Conservation (phyloP, 345 rosid genomes). For the Brassica cretica region DNA sequence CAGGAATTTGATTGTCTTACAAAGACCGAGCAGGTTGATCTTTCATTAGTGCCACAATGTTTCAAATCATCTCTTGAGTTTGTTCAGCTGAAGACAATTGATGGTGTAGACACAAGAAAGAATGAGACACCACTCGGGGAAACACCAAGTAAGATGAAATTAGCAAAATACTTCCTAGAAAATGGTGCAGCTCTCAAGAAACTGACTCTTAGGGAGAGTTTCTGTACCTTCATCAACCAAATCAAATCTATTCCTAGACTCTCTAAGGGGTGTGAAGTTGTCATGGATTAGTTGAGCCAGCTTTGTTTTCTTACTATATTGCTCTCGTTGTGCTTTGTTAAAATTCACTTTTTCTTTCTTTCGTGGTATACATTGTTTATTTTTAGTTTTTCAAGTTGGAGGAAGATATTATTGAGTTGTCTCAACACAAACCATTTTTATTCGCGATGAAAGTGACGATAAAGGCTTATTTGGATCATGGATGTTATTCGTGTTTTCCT, state of each 20-base stretch:
- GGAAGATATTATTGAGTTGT: not conserved
- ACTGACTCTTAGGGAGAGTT: slow-evolving; percentile 22
- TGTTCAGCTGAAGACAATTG: slow-evolving; percentile 23
- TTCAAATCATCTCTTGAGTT: not conserved
- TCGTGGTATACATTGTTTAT: not conserved
- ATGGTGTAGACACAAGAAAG: not conserved
- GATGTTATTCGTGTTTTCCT: not conserved
- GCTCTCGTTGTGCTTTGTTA: not conserved
- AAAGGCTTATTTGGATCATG: not conserved
- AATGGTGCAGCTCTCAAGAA: slow-evolving; percentile 26
- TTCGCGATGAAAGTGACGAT: not conserved
- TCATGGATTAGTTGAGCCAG: slow-evolving; percentile 25
- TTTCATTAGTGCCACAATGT: slow-evolving; percentile 18
- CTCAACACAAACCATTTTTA: not conserved
- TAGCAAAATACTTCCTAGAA: slow-evolving; percentile 18
- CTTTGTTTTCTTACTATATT: not conserved
- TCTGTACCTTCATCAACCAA: slow-evolving; percentile 19
- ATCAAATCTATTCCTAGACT: slow-evolving; percentile 24
- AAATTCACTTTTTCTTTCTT: not conserved
- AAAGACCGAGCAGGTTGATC: too few relatives aligned
- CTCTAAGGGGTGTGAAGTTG: slow-evolving; percentile 26
- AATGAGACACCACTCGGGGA: slow-evolving; percentile 2
- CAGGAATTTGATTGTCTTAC: not conserved
- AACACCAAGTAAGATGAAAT: slow-evolving; percentile 9
- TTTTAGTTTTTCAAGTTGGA: not conserved